phyloP scores from a whole-genome alignment of 306 rosid species.

The Pueraria montana region DNA sequence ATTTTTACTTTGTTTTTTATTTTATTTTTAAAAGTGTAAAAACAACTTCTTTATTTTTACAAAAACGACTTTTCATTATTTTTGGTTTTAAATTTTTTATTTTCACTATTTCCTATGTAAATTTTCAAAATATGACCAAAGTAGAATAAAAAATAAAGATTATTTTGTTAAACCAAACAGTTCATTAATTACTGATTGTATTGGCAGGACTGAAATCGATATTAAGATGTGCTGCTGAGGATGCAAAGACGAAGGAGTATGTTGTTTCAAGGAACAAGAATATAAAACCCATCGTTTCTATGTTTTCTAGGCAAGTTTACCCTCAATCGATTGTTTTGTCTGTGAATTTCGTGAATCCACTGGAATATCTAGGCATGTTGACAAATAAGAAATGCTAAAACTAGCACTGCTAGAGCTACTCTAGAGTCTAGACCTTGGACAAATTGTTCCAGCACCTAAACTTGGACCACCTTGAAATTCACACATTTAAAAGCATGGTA shows the following conservation, averaged over 20 bases:
- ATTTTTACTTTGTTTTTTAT: too few species aligned
- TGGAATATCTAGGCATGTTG: neutral
- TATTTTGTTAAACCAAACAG: too few species aligned
- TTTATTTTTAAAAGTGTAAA: too few species aligned
- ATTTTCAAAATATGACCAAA: too few species aligned
- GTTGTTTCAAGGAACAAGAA: constrained; percentile 38
- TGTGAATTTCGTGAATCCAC: neutral
- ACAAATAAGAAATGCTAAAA: constrained; percentile 12
- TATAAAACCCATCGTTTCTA: neutral
- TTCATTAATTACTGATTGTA: too few species aligned
- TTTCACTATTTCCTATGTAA: too few species aligned
- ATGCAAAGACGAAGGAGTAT: neutral
- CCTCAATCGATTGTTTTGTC: constrained; percentile 14
- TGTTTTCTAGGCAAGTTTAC: constrained; percentile 46
- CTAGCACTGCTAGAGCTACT: constrained; percentile 8
- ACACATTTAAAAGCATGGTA: neutral
- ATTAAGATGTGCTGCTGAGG: neutral
- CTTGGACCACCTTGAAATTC: constrained; percentile 29
- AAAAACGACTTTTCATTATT: too few species aligned
- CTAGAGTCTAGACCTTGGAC: neutral
- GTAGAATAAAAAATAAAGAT: too few species aligned
- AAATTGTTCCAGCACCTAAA: constrained; percentile 1
- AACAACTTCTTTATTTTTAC: too few species aligned
- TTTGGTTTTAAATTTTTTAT: too few species aligned
- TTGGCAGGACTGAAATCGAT: constrained; percentile 18